Base-by-base conservation (phyloP, 2,329 filamentous ascomycete genomes). In the Diaporthe humulicola region DNA sequence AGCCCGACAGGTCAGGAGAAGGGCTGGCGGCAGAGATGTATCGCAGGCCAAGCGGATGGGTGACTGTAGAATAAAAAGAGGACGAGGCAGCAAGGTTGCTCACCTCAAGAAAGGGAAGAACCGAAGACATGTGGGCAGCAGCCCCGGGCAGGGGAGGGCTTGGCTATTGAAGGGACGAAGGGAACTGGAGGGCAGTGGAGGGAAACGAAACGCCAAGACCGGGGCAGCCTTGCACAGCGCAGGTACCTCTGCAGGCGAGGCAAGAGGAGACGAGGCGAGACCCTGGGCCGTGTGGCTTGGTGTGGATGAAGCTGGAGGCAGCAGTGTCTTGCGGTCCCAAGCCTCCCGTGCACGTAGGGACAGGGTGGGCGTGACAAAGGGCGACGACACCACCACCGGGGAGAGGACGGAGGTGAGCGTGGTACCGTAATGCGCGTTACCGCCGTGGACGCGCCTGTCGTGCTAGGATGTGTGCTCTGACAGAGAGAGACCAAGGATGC, bases 11-110 rank as follows among this genome's bases (percentile, higher is more conserved):
- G 73, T 75, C 73, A 5, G 73, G 71, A 38, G 76, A 69, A 70
- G 45, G 69, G 70, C 66, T 77, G 64, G 75, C 82, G 60, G 84
- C 80, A 67, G 83, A 84, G 76, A 95, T 88, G 81, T 92, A 97
- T 76, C 89, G 89, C 76, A 97, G 92, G 50, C 94, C 94, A 30
- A 98, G 88, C 4, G 94, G 93, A 79, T 96, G 94, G 10, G 95
- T 88, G 77, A 95, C 89, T 76, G 93, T 90, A 30, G 95, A 90
- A 84, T 95, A 98, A 86, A 97, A 98, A 10, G 95, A 97, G 67
- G 93, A 91, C 4, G 95, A 94, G 48, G 92, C 91, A 72, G 95
- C 91, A 71, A 98, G 90, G 83, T 96, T 92, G 76, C 92, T 92
- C 81, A 98, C 95, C 81, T 90, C 87, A 78, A 91, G 81, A 77